phyloP scores from a whole-genome alignment of 2,329 filamentous ascomycete genomes.

The Stachybotrys elegans region DNA sequence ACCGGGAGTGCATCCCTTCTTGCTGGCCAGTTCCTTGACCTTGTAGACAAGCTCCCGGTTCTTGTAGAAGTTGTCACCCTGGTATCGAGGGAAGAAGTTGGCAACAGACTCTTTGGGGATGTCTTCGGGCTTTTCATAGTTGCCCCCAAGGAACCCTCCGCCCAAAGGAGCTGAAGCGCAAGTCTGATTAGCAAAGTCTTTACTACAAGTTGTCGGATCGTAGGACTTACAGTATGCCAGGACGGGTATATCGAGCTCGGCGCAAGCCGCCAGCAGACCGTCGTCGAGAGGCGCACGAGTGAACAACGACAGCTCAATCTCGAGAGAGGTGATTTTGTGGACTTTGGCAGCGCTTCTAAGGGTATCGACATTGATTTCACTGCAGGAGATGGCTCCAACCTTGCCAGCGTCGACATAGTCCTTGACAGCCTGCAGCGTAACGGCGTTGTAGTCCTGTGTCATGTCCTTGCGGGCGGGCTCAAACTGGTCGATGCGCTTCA shows the following conservation, averaged over 20 bases:
- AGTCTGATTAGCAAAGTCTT: constrained; percentile 5
- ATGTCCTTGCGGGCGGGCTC: constrained; percentile 52
- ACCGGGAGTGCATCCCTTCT: constrained; percentile 54
- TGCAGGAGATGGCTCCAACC: constrained; percentile 41
- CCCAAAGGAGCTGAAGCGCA: constrained; percentile 36
- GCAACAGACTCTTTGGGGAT: constrained; percentile 47
- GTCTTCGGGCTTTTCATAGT: constrained; percentile 48
- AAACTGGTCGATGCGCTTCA: constrained; percentile 51
- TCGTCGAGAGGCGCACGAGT: constrained; percentile 37
- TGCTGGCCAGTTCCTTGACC: constrained; percentile 50
- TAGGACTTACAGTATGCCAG: constrained; percentile 52
- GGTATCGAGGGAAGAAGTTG: constrained; percentile 50
- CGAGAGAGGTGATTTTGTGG: constrained; percentile 37
- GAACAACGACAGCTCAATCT: constrained; percentile 45
- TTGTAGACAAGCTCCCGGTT: constrained; percentile 58
- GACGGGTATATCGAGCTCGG: constrained; percentile 59
- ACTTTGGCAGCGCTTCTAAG: constrained; percentile 37
- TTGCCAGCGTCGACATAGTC: constrained; percentile 41
- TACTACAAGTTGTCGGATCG: background rate
- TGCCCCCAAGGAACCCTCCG: constrained; percentile 45
- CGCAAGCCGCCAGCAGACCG: constrained; percentile 45
- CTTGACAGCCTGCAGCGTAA: constrained; percentile 35
- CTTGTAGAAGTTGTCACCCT: constrained; percentile 53
- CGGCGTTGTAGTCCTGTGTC: constrained; percentile 39
- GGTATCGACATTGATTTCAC: constrained; percentile 39